These are phyloP conservation scores for Fusarium pseudoanthophilum DNA, from an alignment of 2,329 filamentous ascomycete species.

Conservation along the genomic window DNA sequence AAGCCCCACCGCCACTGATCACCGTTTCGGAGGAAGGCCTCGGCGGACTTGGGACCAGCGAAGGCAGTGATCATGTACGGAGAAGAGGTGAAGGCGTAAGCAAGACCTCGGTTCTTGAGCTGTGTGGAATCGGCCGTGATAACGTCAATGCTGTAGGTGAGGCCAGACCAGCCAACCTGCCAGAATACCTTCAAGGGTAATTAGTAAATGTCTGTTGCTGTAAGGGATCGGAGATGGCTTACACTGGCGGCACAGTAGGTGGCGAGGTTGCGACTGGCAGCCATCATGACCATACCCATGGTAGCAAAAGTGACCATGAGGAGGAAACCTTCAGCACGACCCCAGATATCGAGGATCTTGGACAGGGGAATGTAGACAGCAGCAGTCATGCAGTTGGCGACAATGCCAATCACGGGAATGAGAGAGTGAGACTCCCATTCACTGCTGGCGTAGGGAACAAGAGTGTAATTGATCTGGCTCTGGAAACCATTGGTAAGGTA, in stretches of 20 bases:
- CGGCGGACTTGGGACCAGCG: constrained; percentile 44
- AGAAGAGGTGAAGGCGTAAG: constrained; percentile 53
- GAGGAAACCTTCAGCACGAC: constrained; percentile 68
- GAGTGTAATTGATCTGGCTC: constrained; percentile 53
- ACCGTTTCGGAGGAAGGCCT: constrained; percentile 37
- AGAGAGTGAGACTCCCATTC: constrained; percentile 64
- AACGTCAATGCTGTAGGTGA: constrained; percentile 70
- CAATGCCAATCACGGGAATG: constrained; percentile 62
- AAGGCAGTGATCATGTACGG: constrained; percentile 60
- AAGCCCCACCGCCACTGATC: constrained; percentile 54
- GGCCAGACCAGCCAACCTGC: constrained; percentile 68
- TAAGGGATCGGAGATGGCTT: not conserved
- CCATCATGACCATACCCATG: constrained; percentile 69
- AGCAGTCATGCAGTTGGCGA: constrained; percentile 64
- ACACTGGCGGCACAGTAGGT: constrained; percentile 63
- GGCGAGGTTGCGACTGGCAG: constrained; percentile 58
- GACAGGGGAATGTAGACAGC: constrained; percentile 70
- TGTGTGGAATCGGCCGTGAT: constrained; percentile 72
- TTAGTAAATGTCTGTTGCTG: not conserved
- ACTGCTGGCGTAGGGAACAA: constrained; percentile 62
- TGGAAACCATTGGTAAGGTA: constrained; percentile 64
- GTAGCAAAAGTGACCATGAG: constrained; percentile 63
- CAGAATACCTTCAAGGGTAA: constrained; percentile 63
- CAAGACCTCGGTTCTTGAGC: constrained; percentile 53
- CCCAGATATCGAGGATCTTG: constrained; percentile 72